Evolutionary conservation across 2,329 filamentous ascomycete species (phyloP).

Genomic region (Chlorencoelia australis): DNA sequence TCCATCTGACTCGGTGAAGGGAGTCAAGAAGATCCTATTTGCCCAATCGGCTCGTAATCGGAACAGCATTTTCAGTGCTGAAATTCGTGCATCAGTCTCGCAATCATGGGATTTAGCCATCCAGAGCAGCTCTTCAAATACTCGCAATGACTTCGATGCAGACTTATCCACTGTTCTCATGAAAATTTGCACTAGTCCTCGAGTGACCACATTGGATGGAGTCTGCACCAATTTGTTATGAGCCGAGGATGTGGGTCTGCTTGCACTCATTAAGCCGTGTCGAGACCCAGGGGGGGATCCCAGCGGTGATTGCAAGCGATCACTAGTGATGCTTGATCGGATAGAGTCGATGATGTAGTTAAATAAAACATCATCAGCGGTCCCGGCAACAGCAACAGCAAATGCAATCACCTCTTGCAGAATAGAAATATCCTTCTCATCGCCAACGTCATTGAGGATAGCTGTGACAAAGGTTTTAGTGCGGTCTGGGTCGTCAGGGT

Average conservation of each 20-base stretch:
- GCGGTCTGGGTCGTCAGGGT: conserved; percentile 46
- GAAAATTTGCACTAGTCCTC: conserved; percentile 67
- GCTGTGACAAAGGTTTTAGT: conserved; percentile 49
- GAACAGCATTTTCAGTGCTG: conserved; percentile 69
- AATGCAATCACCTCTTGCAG: conserved; percentile 55
- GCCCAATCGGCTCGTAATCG: conserved; percentile 75
- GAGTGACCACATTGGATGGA: conserved; percentile 60
- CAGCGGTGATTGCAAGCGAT: conserved; percentile 34
- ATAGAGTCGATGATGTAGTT: conserved; percentile 45
- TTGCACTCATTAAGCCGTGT: conserved; percentile 16
- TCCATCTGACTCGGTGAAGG: conserved; percentile 60
- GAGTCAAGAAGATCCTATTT: conserved; percentile 62
- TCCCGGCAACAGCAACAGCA: conserved; percentile 52
- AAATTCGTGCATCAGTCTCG: conserved; percentile 60
- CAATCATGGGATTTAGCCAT: conserved; percentile 50
- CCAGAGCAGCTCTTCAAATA: conserved; percentile 53
- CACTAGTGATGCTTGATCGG: conserved; percentile 38
- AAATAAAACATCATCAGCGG: conserved; percentile 49
- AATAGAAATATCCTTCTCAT: conserved; percentile 55
- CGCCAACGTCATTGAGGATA: conserved; percentile 49
- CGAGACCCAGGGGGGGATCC: conserved; percentile 21
- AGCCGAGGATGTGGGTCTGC: conserved; percentile 9
- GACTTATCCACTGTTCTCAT: conserved; percentile 60
- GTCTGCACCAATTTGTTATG: conserved; percentile 30
- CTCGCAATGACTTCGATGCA: conserved; percentile 49